Conservation (phyloP, 306 rosid species). For the Fragaria vesca region DNA sequence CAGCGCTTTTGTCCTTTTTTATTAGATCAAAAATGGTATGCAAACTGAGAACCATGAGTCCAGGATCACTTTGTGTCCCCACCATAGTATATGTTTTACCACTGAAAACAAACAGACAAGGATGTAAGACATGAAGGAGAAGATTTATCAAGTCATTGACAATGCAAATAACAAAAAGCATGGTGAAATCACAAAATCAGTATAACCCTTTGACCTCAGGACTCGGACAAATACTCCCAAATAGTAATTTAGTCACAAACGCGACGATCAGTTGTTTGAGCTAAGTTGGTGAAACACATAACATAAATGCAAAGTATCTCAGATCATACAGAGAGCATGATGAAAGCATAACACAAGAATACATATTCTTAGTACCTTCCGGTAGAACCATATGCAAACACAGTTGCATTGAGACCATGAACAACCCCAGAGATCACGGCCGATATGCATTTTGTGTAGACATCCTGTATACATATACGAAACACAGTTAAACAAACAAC, state of each 20-base stretch:
- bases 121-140: slow-evolving; percentile 1
- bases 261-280: neutral
- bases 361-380: slow-evolving; percentile 47
- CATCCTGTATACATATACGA: slow-evolving; percentile 39
- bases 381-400: slow-evolving; percentile 65
- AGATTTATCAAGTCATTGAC: slow-evolving; percentile 9
- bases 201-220: neutral
- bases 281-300: neutral
- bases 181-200: neutral
- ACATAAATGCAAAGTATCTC: neutral
- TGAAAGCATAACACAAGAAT: neutral
- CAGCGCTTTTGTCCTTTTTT: slow-evolving; percentile 42
- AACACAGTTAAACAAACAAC: slow-evolving; percentile 3
- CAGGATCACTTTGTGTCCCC: slow-evolving; percentile 63
- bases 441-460: slow-evolving; percentile 47
- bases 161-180: slow-evolving; percentile 5
- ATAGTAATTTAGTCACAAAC: neutral
- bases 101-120: slow-evolving; percentile 26
- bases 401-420: slow-evolving; percentile 65
- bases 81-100: slow-evolving; percentile 70
- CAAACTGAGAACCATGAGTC: slow-evolving; percentile 69
- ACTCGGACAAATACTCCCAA: neutral
- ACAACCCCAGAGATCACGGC: slow-evolving; percentile 52
- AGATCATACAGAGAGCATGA: neutral
- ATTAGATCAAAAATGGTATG: slow-evolving; percentile 54